These are phyloP conservation scores for Neurospora cerealis DNA, from an alignment of 495 filamentous ascomycete genomes.

Conservation along the genomic window DNA sequence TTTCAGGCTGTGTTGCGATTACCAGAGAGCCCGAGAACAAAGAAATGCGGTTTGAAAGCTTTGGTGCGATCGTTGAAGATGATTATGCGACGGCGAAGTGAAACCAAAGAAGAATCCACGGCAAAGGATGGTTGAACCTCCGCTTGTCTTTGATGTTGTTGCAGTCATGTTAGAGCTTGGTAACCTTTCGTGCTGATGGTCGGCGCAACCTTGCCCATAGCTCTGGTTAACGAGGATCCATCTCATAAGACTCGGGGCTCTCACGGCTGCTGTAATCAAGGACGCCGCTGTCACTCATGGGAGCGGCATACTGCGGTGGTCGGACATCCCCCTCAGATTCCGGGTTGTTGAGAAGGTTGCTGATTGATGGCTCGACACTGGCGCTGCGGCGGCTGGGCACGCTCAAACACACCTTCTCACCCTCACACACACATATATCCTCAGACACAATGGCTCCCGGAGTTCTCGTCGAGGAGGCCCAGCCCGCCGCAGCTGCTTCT, in stretches of 20 bases:
- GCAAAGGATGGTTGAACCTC: neutral
- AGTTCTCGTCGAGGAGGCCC: slow-evolving; percentile 19
- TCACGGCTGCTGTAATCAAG: slow-evolving; percentile 26
- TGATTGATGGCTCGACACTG: slow-evolving; percentile 3
- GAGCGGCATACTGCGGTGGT: slow-evolving; percentile 10
- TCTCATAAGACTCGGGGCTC: neutral
- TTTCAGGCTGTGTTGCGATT: too few species aligned
- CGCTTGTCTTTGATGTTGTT: neutral
- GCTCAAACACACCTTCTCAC: neutral
- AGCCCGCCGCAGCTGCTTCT: neutral
- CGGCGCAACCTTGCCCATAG: too few species aligned
- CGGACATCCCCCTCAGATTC: slow-evolving; percentile 15
- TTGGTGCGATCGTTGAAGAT: neutral
- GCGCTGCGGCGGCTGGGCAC: slow-evolving; percentile 3
- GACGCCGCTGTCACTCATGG: slow-evolving; percentile 29
- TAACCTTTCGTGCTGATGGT: too few species aligned
- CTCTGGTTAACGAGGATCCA: neutral
- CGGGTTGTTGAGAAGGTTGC: slow-evolving; percentile 15
- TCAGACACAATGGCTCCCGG: slow-evolving; percentile 23
- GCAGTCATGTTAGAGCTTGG: slow-evolving; percentile 75
- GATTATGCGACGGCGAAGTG: neutral
- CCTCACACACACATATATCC: neutral
- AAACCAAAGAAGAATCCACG: neutral
- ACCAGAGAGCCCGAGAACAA: too few species aligned
- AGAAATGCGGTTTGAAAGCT: too few species aligned